These are phyloP conservation scores for Kwoniella bestiolae DNA, from an alignment of 768 basidiomycete species.

Conservation along the genomic window DNA sequence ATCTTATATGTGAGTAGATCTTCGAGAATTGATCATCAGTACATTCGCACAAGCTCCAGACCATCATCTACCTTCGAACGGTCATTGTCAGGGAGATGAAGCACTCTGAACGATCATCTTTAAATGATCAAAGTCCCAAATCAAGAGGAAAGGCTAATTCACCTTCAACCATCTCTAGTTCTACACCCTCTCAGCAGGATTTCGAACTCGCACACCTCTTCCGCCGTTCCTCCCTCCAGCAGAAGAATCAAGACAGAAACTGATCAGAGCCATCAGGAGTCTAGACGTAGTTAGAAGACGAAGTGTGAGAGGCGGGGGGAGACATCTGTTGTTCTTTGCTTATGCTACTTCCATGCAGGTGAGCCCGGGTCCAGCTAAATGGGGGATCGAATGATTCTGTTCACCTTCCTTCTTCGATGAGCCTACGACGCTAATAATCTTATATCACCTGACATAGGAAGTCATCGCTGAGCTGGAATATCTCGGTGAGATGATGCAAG, in stretches of 20 bases:
- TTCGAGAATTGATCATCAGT: too few species aligned
- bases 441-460: constrained; percentile 61
- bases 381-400: too few species aligned
- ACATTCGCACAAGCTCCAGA: too few species aligned
- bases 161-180: too few species aligned
- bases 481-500: constrained; percentile 78
- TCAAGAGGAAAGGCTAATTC: too few species aligned
- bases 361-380: too few species aligned
- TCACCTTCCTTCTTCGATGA: too few species aligned
- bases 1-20: constrained; percentile 67
- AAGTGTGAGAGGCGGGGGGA: constrained; percentile 76
- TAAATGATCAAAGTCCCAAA: too few species aligned
- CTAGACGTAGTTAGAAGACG: constrained; percentile 87
- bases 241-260: constrained; percentile 75
- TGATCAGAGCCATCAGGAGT: constrained; percentile 80
- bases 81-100: too few species aligned
- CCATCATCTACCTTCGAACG: too few species aligned
- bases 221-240: constrained; percentile 95
- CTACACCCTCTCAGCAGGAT: constrained; percentile 53
- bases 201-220: constrained; percentile 68
- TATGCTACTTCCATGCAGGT: constrained; percentile 86
- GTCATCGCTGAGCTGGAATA: constrained; percentile 86
- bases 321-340: constrained; percentile 84
- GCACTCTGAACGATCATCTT: too few species aligned
- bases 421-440: too few species aligned